Evolutionary conservation across 2,329 filamentous ascomycete species (phyloP), one percentile per base, ranked within the genome.

Genomic region (Pseudopyrenochaeta lycopersici): DNA sequence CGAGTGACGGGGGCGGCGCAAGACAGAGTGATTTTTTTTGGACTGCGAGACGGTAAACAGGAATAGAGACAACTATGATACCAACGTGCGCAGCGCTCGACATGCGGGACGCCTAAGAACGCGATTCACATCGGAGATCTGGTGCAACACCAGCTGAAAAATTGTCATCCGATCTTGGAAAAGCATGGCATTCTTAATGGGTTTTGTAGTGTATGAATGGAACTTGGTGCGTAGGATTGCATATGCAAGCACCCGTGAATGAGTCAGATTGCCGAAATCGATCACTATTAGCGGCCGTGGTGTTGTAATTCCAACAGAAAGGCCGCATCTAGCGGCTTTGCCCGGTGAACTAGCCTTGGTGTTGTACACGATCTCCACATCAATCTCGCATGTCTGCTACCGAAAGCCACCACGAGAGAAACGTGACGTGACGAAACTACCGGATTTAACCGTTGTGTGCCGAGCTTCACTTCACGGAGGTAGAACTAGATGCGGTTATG

Each of bases 321-420:
- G 21, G 5, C 36, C 17, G 20, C 27, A 35, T 33, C 20, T 20
- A 40, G 15, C 11, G 39, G n/a, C 17, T 27, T 44, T 35, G 17
- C 12, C 42, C 30, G 18, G 21, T 41, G 46, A 46, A 49, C 42
- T 11, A 46, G 29, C 6, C 41, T 42, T 21, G 21, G 29, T 7
- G 46, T 42, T 21, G 21, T 32, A 43, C 42, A 21, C 18, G 39
- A 49, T 53, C 44, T 44, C 32, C 51, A 45, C 36, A 9, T 15
- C 17, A 14, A n/a, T 10, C 11, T 42, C 15, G 40, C 40, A 18
- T 15, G 10, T 30, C n/a, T 42, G 17, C 7, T 10, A 10, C 36
- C 21, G 36, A 12, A 20, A 38, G 15, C 35, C 17, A 38, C 10
- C 20, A 17, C 14, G n/a, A 9, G 17, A n/a, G 18, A 12, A 27